Base-by-base conservation (phyloP, 345 rosid genomes). In the Raphanus raphanistrum region DNA sequence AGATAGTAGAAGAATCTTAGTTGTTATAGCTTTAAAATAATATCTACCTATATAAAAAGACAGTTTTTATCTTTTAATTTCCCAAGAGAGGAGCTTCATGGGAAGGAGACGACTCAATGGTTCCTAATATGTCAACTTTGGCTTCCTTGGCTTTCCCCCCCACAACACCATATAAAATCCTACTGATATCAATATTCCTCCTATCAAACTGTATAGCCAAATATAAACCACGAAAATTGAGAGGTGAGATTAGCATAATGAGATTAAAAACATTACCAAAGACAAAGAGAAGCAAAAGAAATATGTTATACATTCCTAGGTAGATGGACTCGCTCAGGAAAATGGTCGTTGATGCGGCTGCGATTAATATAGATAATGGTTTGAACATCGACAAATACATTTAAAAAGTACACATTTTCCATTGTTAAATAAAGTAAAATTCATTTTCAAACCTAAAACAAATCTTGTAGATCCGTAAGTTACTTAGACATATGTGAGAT, bases 81-180 rank as follows among this genome's bases (percentile, higher is more conserved):
- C 71, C 84, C 82, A 90, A 81, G n/a, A 90, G 82, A 62, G 92
- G 93, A 11, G 48, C 83, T 70, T 85, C 82, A 25, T 83, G 71
- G 10, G 80, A 45, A 31, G 90, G 63, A 68, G 77, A 66, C 3
- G 80, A 63, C 31, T 74, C 85, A 38, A 29, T 70, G 58, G 63
- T 25, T 62, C 41, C 41, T 79, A 66, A 2, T 63, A 21, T 76
- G 58, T 85, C 89, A 4, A 17, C 74, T 61, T 80, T 68, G 45
- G 75, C 84, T 77, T 93, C 92, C 65, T 87, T 91, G 12, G 84
- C 64, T 80, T 93, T 91, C 21, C 97, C 21, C 97, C 96, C 98
- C 98, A 93, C 82, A 93, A 84, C 12, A 91, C 91, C 4, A 86
- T 86, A 62, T 90, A 91, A 75, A 93, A 93, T 31, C 98, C 94